These are phyloP conservation scores for Aschersonia sp. DNA, from an alignment of 2,329 filamentous ascomycete species.

Conservation along the genomic window DNA sequence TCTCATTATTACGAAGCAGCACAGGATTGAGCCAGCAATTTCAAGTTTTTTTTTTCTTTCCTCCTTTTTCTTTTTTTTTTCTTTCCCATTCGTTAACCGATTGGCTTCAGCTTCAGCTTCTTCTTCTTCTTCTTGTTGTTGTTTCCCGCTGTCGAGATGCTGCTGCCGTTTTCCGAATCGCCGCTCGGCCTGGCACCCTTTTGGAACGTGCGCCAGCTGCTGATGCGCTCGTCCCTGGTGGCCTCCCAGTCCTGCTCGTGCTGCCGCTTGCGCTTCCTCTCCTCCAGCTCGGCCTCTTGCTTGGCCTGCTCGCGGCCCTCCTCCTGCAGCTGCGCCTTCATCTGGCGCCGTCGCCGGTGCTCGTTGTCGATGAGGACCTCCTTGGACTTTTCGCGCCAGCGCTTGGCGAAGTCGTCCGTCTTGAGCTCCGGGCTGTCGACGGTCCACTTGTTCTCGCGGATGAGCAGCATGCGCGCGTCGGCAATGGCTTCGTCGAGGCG, in stretches of 20 bases:
- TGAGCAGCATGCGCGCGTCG: slow-evolving; percentile 86
- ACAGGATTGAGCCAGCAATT: not conserved
- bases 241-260: slow-evolving; percentile 94
- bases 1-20: no score
- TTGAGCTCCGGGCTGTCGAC: slow-evolving; percentile 77
- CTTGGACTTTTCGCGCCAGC: slow-evolving; percentile 84
- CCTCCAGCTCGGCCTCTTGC: slow-evolving; percentile 72
- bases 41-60: not conserved
- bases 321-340: slow-evolving; percentile 92
- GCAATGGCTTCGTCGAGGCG: slow-evolving; percentile 88
- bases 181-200: slow-evolving; percentile 44
- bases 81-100: slow-evolving; percentile 24
- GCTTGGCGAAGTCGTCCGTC: slow-evolving; percentile 65
- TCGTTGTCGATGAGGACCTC: slow-evolving; percentile 89
- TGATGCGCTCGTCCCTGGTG: slow-evolving; percentile 79
- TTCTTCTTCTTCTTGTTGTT: slow-evolving; percentile 45
- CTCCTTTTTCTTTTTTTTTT: not conserved
- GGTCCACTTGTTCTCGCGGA: slow-evolving; percentile 88
- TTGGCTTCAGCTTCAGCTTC: slow-evolving; percentile 57
- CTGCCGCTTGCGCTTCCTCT: slow-evolving; percentile 72
- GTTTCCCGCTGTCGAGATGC: slow-evolving; percentile 4
- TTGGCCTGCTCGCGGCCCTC: slow-evolving; percentile 80
- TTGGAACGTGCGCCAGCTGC: slow-evolving; percentile 85
- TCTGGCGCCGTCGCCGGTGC: slow-evolving; percentile 64
- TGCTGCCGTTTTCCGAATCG: not conserved